phyloP scores from a whole-genome alignment of 1,284 basidiomycete species.

The Ustilago vetiveriae region DNA sequence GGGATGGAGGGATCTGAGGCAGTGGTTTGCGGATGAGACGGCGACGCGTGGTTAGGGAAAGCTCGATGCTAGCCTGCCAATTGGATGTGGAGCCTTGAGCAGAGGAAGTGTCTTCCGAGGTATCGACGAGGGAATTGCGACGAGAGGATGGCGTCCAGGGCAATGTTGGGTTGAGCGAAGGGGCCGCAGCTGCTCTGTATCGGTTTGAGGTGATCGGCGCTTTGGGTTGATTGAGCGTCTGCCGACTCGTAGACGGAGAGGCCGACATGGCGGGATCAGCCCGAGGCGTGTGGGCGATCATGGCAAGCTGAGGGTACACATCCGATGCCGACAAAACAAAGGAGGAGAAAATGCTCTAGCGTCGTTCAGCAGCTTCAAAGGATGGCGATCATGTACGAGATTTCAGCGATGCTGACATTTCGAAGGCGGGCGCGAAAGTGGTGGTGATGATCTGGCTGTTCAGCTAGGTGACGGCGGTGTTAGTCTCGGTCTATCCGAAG shows the following conservation, averaged over 20 bases:
- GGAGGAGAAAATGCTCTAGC: background rate
- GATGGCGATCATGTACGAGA: background rate
- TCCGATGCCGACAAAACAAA: background rate
- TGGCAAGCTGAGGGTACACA: background rate
- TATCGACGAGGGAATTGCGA: constrained; percentile 13
- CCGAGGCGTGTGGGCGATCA: constrained; percentile 32
- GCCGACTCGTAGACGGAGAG: constrained; percentile 12
- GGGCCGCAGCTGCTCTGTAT: constrained; percentile 15
- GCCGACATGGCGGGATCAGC: constrained; percentile 6
- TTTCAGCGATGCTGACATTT: background rate
- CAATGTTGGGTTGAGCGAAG: constrained; percentile 11
- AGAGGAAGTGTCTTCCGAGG: constrained; percentile 7
- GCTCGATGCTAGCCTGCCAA: constrained; percentile 50
- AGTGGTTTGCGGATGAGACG: constrained; percentile 59
- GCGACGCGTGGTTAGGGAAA: constrained; percentile 52
- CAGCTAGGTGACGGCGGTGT: too few species aligned
- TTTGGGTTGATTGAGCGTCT: constrained; percentile 6
- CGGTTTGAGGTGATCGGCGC: constrained; percentile 26
- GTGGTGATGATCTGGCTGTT: too few species aligned
- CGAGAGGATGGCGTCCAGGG: constrained; percentile 20
- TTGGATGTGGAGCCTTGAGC: constrained; percentile 31
- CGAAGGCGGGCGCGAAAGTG: too few species aligned
- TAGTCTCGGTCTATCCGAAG: background rate
- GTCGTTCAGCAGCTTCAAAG: background rate
- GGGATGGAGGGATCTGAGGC: constrained; percentile 42